Evolutionary conservation across 1,139 yeast genomes (phyloP), one percentile per base, ranked within the genome.

Genomic region (Pneumocystis jirovecii): DNA sequence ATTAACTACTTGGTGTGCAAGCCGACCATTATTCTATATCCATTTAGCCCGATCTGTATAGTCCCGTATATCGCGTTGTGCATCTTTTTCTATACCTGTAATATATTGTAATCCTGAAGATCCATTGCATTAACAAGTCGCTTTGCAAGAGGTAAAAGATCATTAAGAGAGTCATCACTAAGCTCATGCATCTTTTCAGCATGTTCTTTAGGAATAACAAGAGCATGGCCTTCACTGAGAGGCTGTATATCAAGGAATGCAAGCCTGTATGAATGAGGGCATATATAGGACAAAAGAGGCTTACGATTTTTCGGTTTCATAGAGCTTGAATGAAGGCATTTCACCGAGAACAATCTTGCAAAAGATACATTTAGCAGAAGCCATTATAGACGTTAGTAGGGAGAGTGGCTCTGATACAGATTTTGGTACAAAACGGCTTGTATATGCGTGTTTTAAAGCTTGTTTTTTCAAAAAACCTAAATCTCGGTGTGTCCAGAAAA

Each of bases 181-280:
- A 91, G 79, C 73, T 89, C 85, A 79, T 91, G 97, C 69, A 91
- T 80, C 76, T 87, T 89, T 63, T 89, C 96, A 50, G 96, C 97
- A 74, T 90, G 97, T 75, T 83, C 76, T 91, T 65, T 65, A 68
- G 97, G 97, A 70, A 91, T 89, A 64, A 91, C 83, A 72, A 91
- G 79, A 56, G 95, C 83, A 75, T 91, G 98, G 59, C 95, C 96
- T 71, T 83, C 83, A 10, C 96, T 80, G 12, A 91, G 87, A 68
- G 98, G 97, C 71, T 89, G 91, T 73, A 91, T 90, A 73, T 91
- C 98, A 73, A 93, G 81, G 75, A 91, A 93, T 0, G 97, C 89
- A 74, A 84, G 87, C 3, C 88, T 61, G 17, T 8, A 29, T 25
- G 6, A 25, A 10, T 60, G 8, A n/a, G 17, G 5, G 21, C 29